Base-by-base conservation (phyloP, 2,329 filamentous ascomycete genomes). In the Orbilia oligospora region DNA sequence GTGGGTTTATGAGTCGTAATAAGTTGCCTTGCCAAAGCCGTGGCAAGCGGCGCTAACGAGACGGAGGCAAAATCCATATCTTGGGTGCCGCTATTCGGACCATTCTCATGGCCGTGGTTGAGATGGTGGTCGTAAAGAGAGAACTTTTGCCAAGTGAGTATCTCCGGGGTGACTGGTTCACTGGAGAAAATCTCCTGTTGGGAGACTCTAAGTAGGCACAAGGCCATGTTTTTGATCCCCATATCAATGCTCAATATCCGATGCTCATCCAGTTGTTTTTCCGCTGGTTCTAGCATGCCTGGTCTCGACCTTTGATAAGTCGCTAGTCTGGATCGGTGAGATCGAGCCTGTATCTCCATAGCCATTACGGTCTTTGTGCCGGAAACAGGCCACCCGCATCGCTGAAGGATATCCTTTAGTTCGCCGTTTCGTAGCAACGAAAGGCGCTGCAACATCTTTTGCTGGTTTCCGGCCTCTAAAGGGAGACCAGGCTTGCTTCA, bases 141-240 rank as follows among this genome's bases (percentile, higher is more conserved):
- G 38, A 78, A 78, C 41, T 27, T 72, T 67, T 82, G 63, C 83
- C 84, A 84, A 20, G 80, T 81, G 33, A 80, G 65, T 20, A 84
- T 72, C 30, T 76, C 41, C 71, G 82, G 49, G 68, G 65, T 10
- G 16, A 41, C 8, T 16, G 53, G 18, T 14, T 58, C 12, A 3
- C 16, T 2, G 2, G 56, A 36, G 16, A 22, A 18, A 46, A 61
- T 58, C 18, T 58, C 76, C 22, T 44, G 27, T 8, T 14, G 36
- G 20, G 71, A 58, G 6, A 79, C 46, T 51, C 75, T 80, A 14
- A 92, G 84, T 78, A 93, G 87, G 80, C 91, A 92, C 83, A 90
- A 93, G 0, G 92, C 93, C 3, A 97, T 86, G 83, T 97, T 97
- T 51, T 89, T 90, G 80, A 97, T 92, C 3, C 93, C 93, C 89